Evolutionary conservation across 2,329 filamentous ascomycete genomes (phyloP).

Genomic region (Trichoderma semiorbis): DNA sequence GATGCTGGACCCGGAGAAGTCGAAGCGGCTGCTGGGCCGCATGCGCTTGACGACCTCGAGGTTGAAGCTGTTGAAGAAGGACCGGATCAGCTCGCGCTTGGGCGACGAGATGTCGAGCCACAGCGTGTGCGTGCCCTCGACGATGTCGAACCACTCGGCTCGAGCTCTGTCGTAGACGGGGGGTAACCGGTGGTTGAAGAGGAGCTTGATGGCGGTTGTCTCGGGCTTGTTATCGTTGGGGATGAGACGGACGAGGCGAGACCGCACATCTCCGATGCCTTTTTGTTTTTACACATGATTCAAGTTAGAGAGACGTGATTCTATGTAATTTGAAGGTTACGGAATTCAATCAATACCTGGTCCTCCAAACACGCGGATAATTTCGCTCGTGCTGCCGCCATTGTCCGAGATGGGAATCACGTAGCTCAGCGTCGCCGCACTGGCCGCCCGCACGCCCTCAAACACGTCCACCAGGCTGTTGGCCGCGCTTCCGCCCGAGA

Average conservation of each 20-base stretch:
- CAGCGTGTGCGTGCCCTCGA: conserved; percentile 74
- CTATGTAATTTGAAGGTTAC: neutral
- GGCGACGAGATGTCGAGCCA: conserved; percentile 70
- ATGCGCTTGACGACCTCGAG: conserved; percentile 75
- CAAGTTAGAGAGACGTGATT: conserved; percentile 24
- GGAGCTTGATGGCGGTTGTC: conserved; percentile 68
- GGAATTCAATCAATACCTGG: conserved; percentile 57
- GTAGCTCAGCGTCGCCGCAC: conserved; percentile 69
- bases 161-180: conserved; percentile 56
- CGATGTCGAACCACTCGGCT: conserved; percentile 81
- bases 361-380: conserved; percentile 91
- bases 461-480: conserved; percentile 94
- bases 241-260: conserved; percentile 82
- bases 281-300: neutral
- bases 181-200: conserved; percentile 86
- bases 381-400: conserved; percentile 86
- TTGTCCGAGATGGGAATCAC: conserved; percentile 96
- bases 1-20: conserved; percentile 72
- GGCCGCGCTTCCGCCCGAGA: conserved; percentile 90
- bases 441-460: conserved; percentile 60
- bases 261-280: conserved; percentile 55
- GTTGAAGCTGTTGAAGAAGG: conserved; percentile 72
- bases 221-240: conserved; percentile 62
- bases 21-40: conserved; percentile 69
- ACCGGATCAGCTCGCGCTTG: conserved; percentile 73